Evolutionary conservation across 208 protist genomes (phyloP), one percentile per base, ranked within the genome.

Genomic region (Leishmania lainsoni): DNA sequence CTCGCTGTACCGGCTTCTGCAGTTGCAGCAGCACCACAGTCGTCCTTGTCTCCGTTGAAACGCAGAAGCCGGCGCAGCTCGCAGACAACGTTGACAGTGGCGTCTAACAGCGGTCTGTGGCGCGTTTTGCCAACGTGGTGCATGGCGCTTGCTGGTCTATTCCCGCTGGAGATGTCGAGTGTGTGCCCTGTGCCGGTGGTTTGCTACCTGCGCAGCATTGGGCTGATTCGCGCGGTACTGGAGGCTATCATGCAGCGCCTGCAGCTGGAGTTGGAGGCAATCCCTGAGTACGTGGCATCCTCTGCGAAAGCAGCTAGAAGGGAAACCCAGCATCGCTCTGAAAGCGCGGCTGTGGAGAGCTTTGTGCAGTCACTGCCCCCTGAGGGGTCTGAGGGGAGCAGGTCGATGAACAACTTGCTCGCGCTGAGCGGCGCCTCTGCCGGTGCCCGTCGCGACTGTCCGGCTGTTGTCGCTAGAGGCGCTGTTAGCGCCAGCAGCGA

Each of bases 161-260:
- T 81, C 54, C 90, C 92, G 29, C 29, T 69, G 0, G 74, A 77
- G 72, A 76, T 93, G 85, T 74, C 86, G 35, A 35, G 61, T 3
- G 54, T 95, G 51, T 88, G 61, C 58, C 82, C 84, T 35, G 73
- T 76, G 29, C 72, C 86, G 32, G 77, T 89, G 29, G 75, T 91
- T 22, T 70, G 85, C n/a, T 92, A 92, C 80, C 83, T 96, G 68
- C 85, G 86, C n/a, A 88, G 87, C 65, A 63, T 89, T 8, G 81
- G 80, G 42, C 86, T 91, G 0, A 81, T 93, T 26, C 42, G 87
- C 16, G 76, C 86, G 14, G 86, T 86, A 29, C 69, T 92, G 26
- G 78, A 81, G 22, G 78, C 76, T 4, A 42, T 89, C 51, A 58
- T 81, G 39, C 70, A 81, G 63, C 73, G 82, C 58, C 81, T 87